phyloP scores from a whole-genome alignment of 352 stramenopile genomes.

The Globisporangium radiosum region DNA sequence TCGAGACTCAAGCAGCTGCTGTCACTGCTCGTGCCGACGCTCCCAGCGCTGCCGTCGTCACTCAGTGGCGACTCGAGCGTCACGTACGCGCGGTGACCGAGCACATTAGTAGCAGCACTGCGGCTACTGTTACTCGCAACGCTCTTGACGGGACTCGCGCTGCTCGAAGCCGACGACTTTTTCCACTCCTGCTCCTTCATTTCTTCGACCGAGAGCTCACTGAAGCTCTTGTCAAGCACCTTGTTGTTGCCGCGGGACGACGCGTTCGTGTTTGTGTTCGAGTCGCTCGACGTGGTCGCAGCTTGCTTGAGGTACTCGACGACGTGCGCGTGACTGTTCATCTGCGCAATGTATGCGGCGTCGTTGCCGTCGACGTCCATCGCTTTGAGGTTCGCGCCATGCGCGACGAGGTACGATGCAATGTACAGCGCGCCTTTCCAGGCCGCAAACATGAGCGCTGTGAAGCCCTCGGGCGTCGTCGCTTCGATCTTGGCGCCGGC shows the following conservation, averaged over 20 bases:
- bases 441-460: conserved; percentile 47
- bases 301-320: conserved; percentile 30
- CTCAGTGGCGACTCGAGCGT: conserved; percentile 1
- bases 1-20: not conserved
- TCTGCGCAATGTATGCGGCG: conserved; percentile 40
- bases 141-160: conserved; percentile 4
- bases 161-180: conserved; percentile 7
- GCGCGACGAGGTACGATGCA: conserved; percentile 26
- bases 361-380: conserved; percentile 47
- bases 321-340: conserved; percentile 37
- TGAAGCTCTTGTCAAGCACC: conserved; percentile 8
- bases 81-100: not conserved
- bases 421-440: conserved; percentile 36
- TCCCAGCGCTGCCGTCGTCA: not conserved
- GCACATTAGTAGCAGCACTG: too few relatives aligned
- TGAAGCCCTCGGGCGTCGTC: conserved; percentile 46
- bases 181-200: conserved; percentile 15
- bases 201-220: conserved; percentile 14
- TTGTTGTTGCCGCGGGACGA: conserved; percentile 1
- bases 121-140: not conserved
- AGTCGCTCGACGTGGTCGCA: not conserved
- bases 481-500: conserved; percentile 35
- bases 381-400: conserved; percentile 27
- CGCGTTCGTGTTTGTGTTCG: conserved; percentile 8
- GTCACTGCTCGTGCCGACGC: not conserved